Base-by-base conservation (phyloP, 1,284 basidiomycete genomes). In the Coniferiporia weirii region DNA sequence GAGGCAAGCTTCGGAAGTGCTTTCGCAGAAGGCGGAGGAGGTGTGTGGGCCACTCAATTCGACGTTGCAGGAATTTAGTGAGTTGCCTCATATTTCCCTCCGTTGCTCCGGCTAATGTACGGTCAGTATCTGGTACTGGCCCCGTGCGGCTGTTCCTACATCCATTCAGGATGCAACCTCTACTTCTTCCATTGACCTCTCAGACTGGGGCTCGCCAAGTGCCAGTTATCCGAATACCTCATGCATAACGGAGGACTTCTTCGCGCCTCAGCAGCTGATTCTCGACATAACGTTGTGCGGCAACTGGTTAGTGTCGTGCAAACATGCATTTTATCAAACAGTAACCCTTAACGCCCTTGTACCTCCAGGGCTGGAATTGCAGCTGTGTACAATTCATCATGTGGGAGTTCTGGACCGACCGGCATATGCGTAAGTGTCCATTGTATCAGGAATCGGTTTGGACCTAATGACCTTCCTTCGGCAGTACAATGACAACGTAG, bases 101-200 rank as follows among this genome's bases (percentile, higher is more conserved):
- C 46, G 6, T 46, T 12, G n/a, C 35, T 20, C 56, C 27, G 3
- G 38, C 12, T 12, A 20, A 27, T 35, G 35, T 35, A n/a, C 27
- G 12, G 27, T n/a, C 57, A 83, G 77, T 66, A 80, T 90, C 34
- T 93, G 90, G 90, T 92, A 87, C 71, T 87, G 86, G 81, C 79
- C 80, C 56, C 52, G 36, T 48, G n/a, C 44, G 15, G 47, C 46
- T 51, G 49, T 81, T 27, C 75, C 83, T 61, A 66, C 73, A 60
- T 72, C 76, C 1, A 69, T 82, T 61, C 62, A 66, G 36, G 65
- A 68, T 15, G 69, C 73, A 13, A 72, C 68, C 2, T 73, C 75
- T 0, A 75, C 74, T 0, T 73, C 76, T 13, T 68, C 72, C 32
- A 75, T 87, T 59, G 76, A 86, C 65, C 73, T 77, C 5, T 72